Conservation (phyloP, 2,329 filamentous ascomycete genomes). For the Xylariales sp. region DNA sequence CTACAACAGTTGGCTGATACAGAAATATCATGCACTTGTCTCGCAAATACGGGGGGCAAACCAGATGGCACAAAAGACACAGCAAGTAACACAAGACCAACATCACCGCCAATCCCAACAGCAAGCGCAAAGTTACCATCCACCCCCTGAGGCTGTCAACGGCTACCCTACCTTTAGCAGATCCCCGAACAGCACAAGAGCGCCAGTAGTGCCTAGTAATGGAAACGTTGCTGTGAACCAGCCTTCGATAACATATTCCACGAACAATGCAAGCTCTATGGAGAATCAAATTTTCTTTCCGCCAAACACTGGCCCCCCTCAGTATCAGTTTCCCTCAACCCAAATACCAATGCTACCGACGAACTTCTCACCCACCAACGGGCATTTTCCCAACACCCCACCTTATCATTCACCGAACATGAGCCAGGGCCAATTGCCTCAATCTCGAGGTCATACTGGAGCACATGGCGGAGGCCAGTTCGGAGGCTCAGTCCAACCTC, state of each 20-base stretch:
- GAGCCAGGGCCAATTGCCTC: neutral
- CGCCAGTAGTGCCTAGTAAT: too few species aligned
- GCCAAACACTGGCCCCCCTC: neutral
- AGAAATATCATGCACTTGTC: slow-evolving; percentile 12
- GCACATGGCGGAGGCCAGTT: neutral
- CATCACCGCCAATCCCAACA: neutral
- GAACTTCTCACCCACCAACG: neutral
- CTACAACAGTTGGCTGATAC: slow-evolving; percentile 18
- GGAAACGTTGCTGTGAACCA: too few species aligned
- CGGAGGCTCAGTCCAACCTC: neutral
- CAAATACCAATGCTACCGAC: neutral
- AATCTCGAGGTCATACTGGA: neutral
- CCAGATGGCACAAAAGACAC: neutral
- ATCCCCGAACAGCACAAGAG: neutral
- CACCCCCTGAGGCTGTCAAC: neutral
- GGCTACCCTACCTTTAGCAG: too few species aligned
- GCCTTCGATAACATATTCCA: too few species aligned
- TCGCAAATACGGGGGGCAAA: neutral
- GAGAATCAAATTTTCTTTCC: too few species aligned
- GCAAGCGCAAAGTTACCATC: neutral
- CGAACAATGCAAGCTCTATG: too few species aligned
- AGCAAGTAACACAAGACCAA: neutral
- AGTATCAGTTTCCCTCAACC: slow-evolving; percentile 1
- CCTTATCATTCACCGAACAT: neutral
- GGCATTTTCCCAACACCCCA: neutral